These are phyloP conservation scores for Thelonectria discophora DNA, from an alignment of 2,329 filamentous ascomycete species.

Conservation along the genomic window DNA sequence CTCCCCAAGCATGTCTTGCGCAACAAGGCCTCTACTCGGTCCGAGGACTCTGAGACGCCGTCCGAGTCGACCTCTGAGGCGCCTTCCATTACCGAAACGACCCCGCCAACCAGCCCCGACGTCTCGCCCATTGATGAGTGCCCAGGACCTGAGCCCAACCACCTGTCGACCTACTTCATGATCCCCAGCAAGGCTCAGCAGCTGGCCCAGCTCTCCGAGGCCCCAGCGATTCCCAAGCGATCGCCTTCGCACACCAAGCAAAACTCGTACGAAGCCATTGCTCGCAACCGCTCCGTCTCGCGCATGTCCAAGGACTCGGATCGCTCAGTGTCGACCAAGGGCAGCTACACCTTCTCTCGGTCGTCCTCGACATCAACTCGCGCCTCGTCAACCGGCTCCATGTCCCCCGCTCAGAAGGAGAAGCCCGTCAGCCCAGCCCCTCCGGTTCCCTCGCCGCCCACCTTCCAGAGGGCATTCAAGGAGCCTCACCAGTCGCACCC, in stretches of 20 bases:
- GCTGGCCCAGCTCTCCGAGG: constrained; percentile 49
- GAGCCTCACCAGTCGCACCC: constrained; percentile 73
- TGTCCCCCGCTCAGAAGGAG: constrained; percentile 42
- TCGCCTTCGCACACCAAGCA: constrained; percentile 90
- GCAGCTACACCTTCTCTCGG: constrained; percentile 64
- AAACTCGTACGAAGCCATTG: constrained; percentile 76
- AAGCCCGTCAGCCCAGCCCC: constrained; percentile 41
- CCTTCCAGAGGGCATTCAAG: constrained; percentile 48
- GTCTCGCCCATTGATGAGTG: constrained; percentile 64
- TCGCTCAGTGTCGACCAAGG: constrained; percentile 64
- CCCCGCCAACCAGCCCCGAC: constrained; percentile 75
- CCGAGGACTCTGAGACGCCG: constrained; percentile 16
- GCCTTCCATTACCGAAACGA: constrained; percentile 62
- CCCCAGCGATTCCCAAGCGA: constrained; percentile 73
- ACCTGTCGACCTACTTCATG: constrained; percentile 73
- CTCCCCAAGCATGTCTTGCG: constrained; percentile 59
- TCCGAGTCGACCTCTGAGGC: constrained; percentile 64
- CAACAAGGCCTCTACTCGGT: constrained; percentile 50
- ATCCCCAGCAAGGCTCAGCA: constrained; percentile 57
- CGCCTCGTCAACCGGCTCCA: constrained; percentile 58
- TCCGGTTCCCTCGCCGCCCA: constrained; percentile 44
- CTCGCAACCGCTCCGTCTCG: constrained; percentile 70
- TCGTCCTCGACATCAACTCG: constrained; percentile 65
- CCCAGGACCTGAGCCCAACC: constrained; percentile 69
- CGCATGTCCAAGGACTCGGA: constrained; percentile 65